Evolutionary conservation across 2,329 filamentous ascomycete species (phyloP), one percentile per base, ranked within the genome.

Genomic region (Sordariomycetes sp.): DNA sequence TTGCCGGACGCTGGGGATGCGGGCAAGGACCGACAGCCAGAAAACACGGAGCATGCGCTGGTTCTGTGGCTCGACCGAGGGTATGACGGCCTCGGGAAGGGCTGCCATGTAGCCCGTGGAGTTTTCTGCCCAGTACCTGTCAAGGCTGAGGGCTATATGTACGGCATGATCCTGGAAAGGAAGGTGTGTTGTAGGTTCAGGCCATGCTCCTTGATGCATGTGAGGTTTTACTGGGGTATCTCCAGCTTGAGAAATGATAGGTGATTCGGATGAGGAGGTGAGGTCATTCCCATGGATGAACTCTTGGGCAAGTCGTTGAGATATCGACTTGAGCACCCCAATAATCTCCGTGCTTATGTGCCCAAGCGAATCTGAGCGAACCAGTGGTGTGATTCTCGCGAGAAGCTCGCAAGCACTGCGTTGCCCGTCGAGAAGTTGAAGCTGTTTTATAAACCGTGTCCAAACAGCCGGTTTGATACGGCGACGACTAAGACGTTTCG

Each of bases 21-120:
- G 60, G 15, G 64, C 61, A 36, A 64, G 59, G 39, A 60, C 56
- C n/a, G 57, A 56, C 48, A 61, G 52, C 60, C 61, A 62, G 54
- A 59, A 51, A 10, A 63, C 54, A 28, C 55, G 59, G 52, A 57
- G 50, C 45, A n/a, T 36, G 55, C 42, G 57, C 15, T 12, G 50
- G 39, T 36, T 22, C 15, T 25, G 48, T 7, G 55, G 34, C 6
- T n/a, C 42, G 24, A 35, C 25, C 15, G 54, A 34, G 17, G 17
- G 22, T 6, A 39, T 25, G 54, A n/a, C 55, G 20, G 50, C 25
- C 22, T 57, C 42, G 22, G 34, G 15, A 52, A 50, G 10, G 34
- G 34, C 50, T 20, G 17, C 15, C 42, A 53, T 35, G 32, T 52
- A n/a, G n/a, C 32, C 50, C 12, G 12, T 20, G 25, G 28, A 17